Conservation (phyloP, 306 rosid genomes). For the Quillaja saponaria region DNA sequence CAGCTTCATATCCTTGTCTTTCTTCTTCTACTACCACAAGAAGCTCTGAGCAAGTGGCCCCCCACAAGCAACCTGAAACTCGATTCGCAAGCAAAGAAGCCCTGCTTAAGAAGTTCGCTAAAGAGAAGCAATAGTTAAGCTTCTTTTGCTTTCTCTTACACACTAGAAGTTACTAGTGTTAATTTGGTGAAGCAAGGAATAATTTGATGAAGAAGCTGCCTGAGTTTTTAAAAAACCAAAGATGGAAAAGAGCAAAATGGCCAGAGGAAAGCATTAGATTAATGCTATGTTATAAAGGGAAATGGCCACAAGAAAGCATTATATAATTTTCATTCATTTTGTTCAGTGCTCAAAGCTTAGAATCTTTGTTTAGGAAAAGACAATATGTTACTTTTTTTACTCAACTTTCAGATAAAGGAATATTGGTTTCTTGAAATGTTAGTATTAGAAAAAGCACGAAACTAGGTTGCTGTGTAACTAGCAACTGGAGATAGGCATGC, state of each 20-base stretch:
- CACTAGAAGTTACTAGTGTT: conserved; percentile 28
- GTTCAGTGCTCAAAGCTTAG: too few relatives aligned
- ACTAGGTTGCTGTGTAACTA: too few relatives aligned
- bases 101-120: conserved; percentile 38
- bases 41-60: conserved; percentile 43
- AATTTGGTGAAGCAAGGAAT: conserved; percentile 65
- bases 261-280: conserved; percentile 40
- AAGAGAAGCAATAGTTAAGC: conserved; percentile 21
- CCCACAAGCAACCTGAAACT: conserved; percentile 58
- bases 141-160: conserved; percentile 34
- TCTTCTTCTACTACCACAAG: conserved; percentile 28
- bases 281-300: conserved; percentile 37
- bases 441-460: too few relatives aligned
- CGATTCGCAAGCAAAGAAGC: conserved; percentile 65
- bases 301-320: too few relatives aligned
- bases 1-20: conserved; percentile 62
- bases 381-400: too few relatives aligned
- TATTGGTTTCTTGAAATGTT: too few relatives aligned
- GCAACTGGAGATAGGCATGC: too few relatives aligned
- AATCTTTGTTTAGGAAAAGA: too few relatives aligned
- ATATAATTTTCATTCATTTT: too few relatives aligned
- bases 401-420: too few relatives aligned
- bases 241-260: conserved; percentile 17
- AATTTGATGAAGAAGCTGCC: conserved; percentile 59
- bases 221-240: conserved; percentile 30